Evolutionary conservation across 1,284 basidiomycete genomes (phyloP).

Genomic region (Sparassis latifolia): DNA sequence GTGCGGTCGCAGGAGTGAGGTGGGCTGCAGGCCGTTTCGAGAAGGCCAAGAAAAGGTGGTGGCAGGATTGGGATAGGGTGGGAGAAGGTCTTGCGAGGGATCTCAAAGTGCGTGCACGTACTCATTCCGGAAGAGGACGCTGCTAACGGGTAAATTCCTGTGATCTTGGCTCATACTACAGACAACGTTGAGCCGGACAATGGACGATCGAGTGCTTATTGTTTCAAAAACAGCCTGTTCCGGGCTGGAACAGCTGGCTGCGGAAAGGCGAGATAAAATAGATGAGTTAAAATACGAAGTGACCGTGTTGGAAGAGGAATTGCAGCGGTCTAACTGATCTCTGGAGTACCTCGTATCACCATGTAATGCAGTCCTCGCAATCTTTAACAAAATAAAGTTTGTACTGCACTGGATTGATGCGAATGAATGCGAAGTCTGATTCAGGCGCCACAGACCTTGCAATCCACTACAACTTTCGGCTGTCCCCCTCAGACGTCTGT

Average conservation of each 20-base stretch:
- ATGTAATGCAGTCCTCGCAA: not conserved
- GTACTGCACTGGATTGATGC: not conserved
- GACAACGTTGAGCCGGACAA: constrained; percentile 39
- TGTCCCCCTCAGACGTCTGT: too few relatives aligned
- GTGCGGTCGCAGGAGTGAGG: constrained; percentile 46
- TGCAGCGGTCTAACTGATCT: not conserved
- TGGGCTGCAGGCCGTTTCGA: constrained; percentile 73
- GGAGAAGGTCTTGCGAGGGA: constrained; percentile 69
- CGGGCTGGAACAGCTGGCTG: constrained; percentile 37
- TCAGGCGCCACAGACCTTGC: too few relatives aligned
- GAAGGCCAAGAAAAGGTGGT: constrained; percentile 63
- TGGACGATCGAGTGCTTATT: constrained; percentile 37
- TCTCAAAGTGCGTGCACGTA: constrained; percentile 44
- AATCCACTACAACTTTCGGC: too few relatives aligned
- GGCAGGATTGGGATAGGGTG: constrained; percentile 67
- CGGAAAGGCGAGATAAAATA: constrained; percentile 37
- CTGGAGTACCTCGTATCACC: not conserved
- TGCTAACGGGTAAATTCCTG: not conserved
- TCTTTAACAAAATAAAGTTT: not conserved
- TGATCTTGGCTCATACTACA: constrained; percentile 17
- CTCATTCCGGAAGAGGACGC: not conserved
- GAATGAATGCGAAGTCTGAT: too few relatives aligned
- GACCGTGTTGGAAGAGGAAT: not conserved
- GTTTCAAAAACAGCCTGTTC: constrained; percentile 26
- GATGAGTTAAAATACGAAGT: constrained; percentile 37